phyloP scores from a whole-genome alignment of 148 eudicot genomes.

The Rhododendron ovatum region DNA sequence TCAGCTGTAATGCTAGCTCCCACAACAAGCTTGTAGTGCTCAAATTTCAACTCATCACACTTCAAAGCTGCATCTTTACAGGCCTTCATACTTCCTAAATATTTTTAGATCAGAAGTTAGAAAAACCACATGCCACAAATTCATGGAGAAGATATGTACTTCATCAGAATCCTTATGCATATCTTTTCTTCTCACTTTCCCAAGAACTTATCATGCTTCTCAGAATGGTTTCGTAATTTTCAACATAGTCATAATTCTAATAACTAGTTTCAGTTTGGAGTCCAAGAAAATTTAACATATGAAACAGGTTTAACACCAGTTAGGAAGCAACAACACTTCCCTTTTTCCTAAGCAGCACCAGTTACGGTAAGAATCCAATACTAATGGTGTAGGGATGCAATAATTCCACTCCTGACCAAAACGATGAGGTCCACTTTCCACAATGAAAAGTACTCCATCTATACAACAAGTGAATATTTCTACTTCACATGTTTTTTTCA shows the following conservation, averaged over 20 bases:
- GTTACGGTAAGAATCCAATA: background rate
- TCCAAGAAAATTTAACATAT: background rate
- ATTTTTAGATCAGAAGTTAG: background rate
- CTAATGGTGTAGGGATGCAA: background rate
- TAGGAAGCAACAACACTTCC: background rate
- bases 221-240: background rate
- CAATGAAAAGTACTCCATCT: background rate
- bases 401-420: background rate
- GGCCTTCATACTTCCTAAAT: conserved; percentile 69
- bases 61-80: conserved; percentile 76
- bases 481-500: background rate
- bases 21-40: conserved; percentile 59
- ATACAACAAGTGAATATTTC: background rate
- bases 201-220: background rate
- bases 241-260: background rate
- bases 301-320: background rate
- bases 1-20: conserved; percentile 48
- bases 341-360: background rate
- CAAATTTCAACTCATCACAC: conserved; percentile 81
- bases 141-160: background rate
- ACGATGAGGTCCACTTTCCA: background rate
- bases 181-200: background rate
- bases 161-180: background rate
- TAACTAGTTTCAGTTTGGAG: background rate
- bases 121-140: background rate